Conservation (phyloP, 2,329 filamentous ascomycete genomes). For the Ilyonectria mors-panacis region DNA sequence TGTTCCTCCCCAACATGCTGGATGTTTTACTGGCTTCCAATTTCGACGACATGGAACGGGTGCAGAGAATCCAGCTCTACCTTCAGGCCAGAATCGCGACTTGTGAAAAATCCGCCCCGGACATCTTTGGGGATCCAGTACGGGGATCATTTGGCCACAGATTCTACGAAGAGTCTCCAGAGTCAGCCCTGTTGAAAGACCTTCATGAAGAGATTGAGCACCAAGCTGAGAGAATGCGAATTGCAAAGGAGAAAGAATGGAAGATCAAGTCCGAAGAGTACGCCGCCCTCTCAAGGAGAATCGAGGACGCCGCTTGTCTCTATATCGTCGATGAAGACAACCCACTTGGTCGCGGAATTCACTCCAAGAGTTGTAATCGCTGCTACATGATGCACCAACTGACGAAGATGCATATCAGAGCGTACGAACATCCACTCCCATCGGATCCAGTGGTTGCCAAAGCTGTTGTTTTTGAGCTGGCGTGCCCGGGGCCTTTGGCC, state of each 20-base stretch:
- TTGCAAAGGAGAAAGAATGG: constrained; percentile 54
- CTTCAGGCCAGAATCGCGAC: constrained; percentile 35
- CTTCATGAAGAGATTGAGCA: constrained; percentile 46
- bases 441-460: constrained; percentile 48
- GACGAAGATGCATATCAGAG: constrained; percentile 52
- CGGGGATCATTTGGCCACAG: constrained; percentile 48
- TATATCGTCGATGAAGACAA: constrained; percentile 45
- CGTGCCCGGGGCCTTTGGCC: constrained; percentile 52
- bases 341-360: constrained; percentile 30
- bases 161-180: constrained; percentile 43
- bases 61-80: constrained; percentile 41
- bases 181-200: constrained; percentile 26
- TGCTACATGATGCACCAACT: constrained; percentile 52
- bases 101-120: constrained; percentile 31
- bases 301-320: constrained; percentile 51
- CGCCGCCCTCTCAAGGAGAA: constrained; percentile 48
- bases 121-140: constrained; percentile 44
- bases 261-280: constrained; percentile 48
- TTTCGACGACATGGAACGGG: constrained; percentile 37
- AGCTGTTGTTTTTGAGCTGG: constrained; percentile 59
- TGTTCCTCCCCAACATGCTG: constrained; percentile 43
- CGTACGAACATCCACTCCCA: constrained; percentile 60
- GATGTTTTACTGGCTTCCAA: constrained; percentile 37
- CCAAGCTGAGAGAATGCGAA: constrained; percentile 32
- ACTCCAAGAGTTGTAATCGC: constrained; percentile 51